Evolutionary conservation across 179 eudicot species (phyloP), one percentile per base, ranked within the genome.

Genomic region (Drosera spatulata): DNA sequence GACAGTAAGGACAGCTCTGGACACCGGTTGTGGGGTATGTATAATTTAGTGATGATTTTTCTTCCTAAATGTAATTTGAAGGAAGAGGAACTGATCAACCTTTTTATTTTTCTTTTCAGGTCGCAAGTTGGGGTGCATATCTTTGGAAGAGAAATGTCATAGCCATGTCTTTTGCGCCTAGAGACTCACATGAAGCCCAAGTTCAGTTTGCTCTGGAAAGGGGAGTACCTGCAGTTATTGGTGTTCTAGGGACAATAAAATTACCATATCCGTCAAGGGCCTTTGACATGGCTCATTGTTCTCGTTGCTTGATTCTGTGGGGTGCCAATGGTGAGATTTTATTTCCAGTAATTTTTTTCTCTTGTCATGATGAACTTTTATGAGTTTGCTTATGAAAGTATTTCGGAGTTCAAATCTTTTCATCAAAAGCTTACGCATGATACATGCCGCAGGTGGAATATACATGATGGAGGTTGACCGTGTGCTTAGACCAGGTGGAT

Each of bases 101-200:
- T 1, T 2, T 50, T 37, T 5, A 54, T 55, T 33, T 13, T 64
- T 42, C 66, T 53, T 6, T 50, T 40, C 57, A 85, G 94, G 94
- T 85, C 77, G 94, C 94, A 33, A 85, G 94, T 77, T 85, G 79
- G 94, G 94, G 94, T 50, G 88, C 94, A 50, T 83, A 85, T 69
- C 94, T 85, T 50, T 83, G 84, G 85, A 77, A 81, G 65, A 79
- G 81, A 75, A 85, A 85, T 62, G 94, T 85, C 15, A 79, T 85
- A 67, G 85, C 94, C 7, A 85, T 85, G 88, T 83, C 94, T 46
- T 85, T 85, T 77, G 94, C 94, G 45, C 94, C 94, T 45, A 80
- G 84, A 71, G 93, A 85, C 70, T 85, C 93, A 61, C 93, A 85
- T 55, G 82, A 85, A 69, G 88, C 94, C 42, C 88, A 85, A 53